Base-by-base conservation (phyloP, 2,329 filamentous ascomycete species). In the Fusarium setosum region DNA sequence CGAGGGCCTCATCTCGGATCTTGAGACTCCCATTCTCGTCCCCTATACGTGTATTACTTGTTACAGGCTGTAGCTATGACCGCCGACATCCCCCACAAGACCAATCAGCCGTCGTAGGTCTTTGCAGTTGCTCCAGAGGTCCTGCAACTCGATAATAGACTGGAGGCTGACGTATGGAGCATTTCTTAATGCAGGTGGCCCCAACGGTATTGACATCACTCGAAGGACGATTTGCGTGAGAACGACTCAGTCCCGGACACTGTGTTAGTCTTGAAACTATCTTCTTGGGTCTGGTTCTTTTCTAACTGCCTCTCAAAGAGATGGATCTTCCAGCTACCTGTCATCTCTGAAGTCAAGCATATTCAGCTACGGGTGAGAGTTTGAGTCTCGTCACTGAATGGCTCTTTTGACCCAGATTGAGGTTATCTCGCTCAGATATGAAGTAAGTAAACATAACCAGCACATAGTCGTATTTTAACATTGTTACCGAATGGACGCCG, bases 321-420 rank as follows among this genome's bases (percentile, higher is more conserved):
- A 31, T 9, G 58, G 56, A 18, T 26, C 40, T 6, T 37, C 35
- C 2, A 66, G 63, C 1, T 62, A 62, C n/a, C 20, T 65, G 1
- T 53, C 63, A 5, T 66, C 63, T 11, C 21, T 66, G 1, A 66
- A 65, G 10, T 55, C 63, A 2, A 66, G 63, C 31, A 62, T 66
- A 10, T 50, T 48, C 8, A 59, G 59, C 17, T 66, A 65, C 4
- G 50, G 48, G 63, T 65, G 12, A 24, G 38, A 17, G 4, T 5
- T 29, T 29, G 1, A 8, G 23, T 5, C 6, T 13, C 1, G 4
- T 11, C 4, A 1, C 4, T 38, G 9, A 6, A 17, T n/a, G 5
- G 10, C 4, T 6, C 24, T 23, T 20, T 11, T 32, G 5, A 40
- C 12, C 4, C 4, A 13, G 10, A 26, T 4, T 6, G 2, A 6